Percentiles rank a stretch among this genome's conserved stretches.
These are phyloP conservation scores for Colletotrichum spaethianum DNA, from an alignment of 2,329 filamentous ascomycete genomes.

Conservation along the genomic window DNA sequence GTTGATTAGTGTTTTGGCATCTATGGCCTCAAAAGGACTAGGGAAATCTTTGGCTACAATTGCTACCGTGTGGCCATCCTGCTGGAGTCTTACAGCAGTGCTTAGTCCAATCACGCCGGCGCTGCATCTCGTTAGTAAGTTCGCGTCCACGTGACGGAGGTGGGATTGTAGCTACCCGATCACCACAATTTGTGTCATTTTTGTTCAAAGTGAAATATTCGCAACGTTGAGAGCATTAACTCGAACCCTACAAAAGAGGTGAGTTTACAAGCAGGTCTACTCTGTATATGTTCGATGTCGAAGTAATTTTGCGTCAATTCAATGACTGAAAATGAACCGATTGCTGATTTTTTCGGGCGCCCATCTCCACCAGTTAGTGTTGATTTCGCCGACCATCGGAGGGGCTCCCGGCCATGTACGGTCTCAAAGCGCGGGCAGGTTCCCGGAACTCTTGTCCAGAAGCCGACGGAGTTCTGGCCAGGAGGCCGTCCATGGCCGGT, in stretches of 20 bases:
- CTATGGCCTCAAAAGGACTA: constrained; percentile 60
- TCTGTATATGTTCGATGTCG: not conserved
- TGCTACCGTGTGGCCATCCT: constrained; percentile 55
- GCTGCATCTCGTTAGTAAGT: constrained; percentile 49
- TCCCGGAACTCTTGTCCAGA: not conserved
- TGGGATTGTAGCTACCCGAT: constrained; percentile 29
- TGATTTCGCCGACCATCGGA: constrained; percentile 32
- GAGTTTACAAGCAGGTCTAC: not conserved
- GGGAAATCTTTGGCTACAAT: constrained; percentile 64
- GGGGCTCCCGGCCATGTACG: constrained; percentile 2
- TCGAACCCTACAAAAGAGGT: not conserved
- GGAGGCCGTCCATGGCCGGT: constrained; percentile 20
- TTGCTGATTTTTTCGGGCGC: not conserved
- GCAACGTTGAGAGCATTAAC: not conserved
- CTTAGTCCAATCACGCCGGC: constrained; percentile 69
- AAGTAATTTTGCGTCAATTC: not conserved
- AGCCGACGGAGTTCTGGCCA: not conserved
- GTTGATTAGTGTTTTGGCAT: constrained; percentile 59
- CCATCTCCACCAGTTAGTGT: not conserved
- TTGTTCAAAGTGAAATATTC: not conserved
- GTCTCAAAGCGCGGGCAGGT: constrained; percentile 3
- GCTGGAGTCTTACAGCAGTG: constrained; percentile 61
- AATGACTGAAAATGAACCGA: not conserved
- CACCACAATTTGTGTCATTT: constrained; percentile 36
- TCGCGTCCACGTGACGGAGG: not conserved